phyloP scores from a whole-genome alignment of 2,329 filamentous ascomycete species.

The Zopfia rhizophila region DNA sequence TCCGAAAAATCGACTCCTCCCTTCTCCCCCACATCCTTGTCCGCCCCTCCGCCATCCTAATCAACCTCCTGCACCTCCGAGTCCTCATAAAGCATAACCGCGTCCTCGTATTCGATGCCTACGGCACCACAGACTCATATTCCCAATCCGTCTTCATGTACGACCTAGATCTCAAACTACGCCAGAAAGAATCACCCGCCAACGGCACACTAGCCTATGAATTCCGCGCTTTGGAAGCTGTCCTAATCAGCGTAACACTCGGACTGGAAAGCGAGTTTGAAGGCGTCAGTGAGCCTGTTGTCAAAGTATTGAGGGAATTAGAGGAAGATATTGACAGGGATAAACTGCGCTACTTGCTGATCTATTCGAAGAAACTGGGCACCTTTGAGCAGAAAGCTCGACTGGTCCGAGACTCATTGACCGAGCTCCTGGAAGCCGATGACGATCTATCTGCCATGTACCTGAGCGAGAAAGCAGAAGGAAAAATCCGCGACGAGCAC shows the following conservation, averaged over 20 bases:
- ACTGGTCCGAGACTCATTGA: conserved; percentile 91
- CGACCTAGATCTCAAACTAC: conserved; percentile 90
- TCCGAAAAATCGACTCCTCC: conserved; percentile 97
- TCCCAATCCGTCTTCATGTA: conserved; percentile 98
- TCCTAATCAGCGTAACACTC: conserved; percentile 91
- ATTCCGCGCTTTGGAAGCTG: conserved; percentile 93
- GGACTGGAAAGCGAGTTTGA: conserved; percentile 95
- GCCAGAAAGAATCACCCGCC: conserved; percentile 74
- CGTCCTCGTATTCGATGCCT: conserved; percentile 94
- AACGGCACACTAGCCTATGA: conserved; percentile 81
- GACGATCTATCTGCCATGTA: conserved; percentile 97
- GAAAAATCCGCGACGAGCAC: conserved; percentile 77
- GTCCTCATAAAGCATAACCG: conserved; percentile 95
- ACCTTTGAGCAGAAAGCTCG: conserved; percentile 98
- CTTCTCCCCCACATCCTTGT: conserved; percentile 95
- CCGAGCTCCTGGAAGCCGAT: conserved; percentile 94
- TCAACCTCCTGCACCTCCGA: conserved; percentile 95
- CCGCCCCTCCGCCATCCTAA: conserved; percentile 89
- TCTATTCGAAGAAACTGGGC: conserved; percentile 93
- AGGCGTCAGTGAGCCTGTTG: conserved; percentile 89
- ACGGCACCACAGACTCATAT: conserved; percentile 92
- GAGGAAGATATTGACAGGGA: conserved; percentile 98
- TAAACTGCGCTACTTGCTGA: conserved; percentile 88
- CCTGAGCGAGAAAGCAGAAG: conserved; percentile 84
- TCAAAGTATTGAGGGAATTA: conserved; percentile 85